Percentiles rank a stretch among this genome's conserved stretches.
Evolutionary conservation across 2,329 filamentous ascomycete species (phyloP).

Genomic region (Fusarium zealandicum): DNA sequence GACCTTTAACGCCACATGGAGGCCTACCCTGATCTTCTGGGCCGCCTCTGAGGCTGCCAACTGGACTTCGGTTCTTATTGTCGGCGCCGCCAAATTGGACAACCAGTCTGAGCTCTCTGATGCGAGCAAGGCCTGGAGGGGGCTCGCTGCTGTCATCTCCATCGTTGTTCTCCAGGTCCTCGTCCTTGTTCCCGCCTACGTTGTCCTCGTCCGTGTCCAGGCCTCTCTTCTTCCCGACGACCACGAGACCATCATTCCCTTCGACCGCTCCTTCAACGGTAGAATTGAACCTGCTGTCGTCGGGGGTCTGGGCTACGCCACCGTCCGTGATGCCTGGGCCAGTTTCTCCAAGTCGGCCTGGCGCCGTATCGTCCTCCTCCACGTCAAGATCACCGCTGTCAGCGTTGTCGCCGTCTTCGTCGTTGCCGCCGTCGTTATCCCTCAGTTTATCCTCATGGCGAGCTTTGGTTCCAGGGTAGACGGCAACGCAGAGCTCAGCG

Average conservation of each 20-base stretch:
- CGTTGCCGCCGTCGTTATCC: slow-evolving; percentile 57
- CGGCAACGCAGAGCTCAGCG: slow-evolving; percentile 2
- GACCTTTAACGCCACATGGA: slow-evolving; percentile 71
- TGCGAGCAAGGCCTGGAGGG: slow-evolving; percentile 53
- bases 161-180: slow-evolving; percentile 63
- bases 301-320: slow-evolving; percentile 74
- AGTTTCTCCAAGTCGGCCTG: slow-evolving; percentile 78
- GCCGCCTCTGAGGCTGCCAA: slow-evolving; percentile 60
- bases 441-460: slow-evolving; percentile 57
- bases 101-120: slow-evolving; percentile 48
- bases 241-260: slow-evolving; percentile 84
- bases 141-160: slow-evolving; percentile 53
- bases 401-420: slow-evolving; percentile 56
- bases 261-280: slow-evolving; percentile 85
- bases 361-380: slow-evolving; percentile 75
- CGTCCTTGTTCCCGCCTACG: slow-evolving; percentile 76
- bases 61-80: slow-evolving; percentile 54
- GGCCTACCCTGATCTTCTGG: slow-evolving; percentile 71
- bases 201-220: slow-evolving; percentile 82
- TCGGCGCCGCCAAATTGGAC: slow-evolving; percentile 54
- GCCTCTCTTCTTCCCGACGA: slow-evolving; percentile 84
- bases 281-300: slow-evolving; percentile 77
- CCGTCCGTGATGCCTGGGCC: slow-evolving; percentile 78
- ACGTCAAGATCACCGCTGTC: slow-evolving; percentile 73
- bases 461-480: slow-evolving; percentile 4